Percentiles rank a stretch among this genome's conserved stretches.
These are phyloP conservation scores for Angomonas ambiguus DNA, from an alignment of 208 protist genomes.

Conservation along the genomic window DNA sequence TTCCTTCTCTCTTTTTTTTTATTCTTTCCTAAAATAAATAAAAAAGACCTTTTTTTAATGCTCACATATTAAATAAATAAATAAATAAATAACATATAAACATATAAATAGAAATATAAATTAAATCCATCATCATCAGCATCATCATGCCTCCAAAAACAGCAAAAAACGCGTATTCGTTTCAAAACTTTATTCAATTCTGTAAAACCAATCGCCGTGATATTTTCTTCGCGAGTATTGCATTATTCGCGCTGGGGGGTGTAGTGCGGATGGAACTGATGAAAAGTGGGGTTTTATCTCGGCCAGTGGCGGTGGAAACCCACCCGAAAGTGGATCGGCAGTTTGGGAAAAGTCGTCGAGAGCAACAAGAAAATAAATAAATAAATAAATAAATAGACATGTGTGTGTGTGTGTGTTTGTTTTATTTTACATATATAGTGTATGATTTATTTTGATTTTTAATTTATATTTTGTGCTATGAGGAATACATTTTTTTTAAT, in stretches of 20 bases:
- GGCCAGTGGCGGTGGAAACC: slow-evolving; percentile 1
- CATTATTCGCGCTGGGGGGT: slow-evolving; percentile 26
- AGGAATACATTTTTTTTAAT: too few relatives aligned
- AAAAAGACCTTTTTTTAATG: slow-evolving; percentile 1
- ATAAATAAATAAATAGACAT: too few relatives aligned
- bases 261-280: slow-evolving; percentile 40
- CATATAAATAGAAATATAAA: too few relatives aligned
- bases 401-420: too few relatives aligned
- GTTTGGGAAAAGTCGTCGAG: not conserved
- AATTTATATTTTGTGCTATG: too few relatives aligned
- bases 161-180: not conserved
- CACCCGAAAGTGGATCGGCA: not conserved
- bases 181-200: slow-evolving; percentile 8
- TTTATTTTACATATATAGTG: too few relatives aligned
- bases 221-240: slow-evolving; percentile 46
- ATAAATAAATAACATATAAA: too few relatives aligned
- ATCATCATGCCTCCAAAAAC: not conserved
- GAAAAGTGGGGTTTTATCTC: slow-evolving; percentile 21
- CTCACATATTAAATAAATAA: not conserved
- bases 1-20: slow-evolving; percentile 6
- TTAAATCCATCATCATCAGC: too few relatives aligned
- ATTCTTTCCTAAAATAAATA: not conserved
- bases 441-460: too few relatives aligned
- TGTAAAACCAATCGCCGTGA: slow-evolving; percentile 24
- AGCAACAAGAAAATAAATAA: too few relatives aligned